Evolutionary conservation across 371 early-diverging fungal genomes (phyloP).

Genomic region (Zancudomyces culisetae): DNA sequence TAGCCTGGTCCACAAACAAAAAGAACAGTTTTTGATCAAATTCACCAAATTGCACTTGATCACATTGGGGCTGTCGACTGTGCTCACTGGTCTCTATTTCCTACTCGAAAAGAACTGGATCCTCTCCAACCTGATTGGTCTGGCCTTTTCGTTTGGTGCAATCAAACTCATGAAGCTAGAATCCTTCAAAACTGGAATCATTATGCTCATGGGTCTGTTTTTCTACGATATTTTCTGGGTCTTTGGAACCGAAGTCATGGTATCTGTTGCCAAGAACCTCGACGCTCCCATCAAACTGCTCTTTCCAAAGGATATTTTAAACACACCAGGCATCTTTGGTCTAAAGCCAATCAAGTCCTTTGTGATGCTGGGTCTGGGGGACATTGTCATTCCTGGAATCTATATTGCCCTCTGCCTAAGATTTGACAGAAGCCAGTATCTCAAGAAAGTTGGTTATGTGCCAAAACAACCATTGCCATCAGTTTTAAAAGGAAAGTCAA

Average conservation of each 20-base stretch:
- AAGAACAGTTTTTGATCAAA: slow-evolving; percentile 28
- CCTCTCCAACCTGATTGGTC: slow-evolving; percentile 70
- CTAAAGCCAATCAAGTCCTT: slow-evolving; percentile 29
- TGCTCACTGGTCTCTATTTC: slow-evolving; percentile 49
- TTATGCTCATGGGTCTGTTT: slow-evolving; percentile 78
- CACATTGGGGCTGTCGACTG: slow-evolving; percentile 32
- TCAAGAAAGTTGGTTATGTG: slow-evolving; percentile 26
- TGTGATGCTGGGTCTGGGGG: slow-evolving; percentile 94
- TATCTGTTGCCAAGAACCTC: slow-evolving; percentile 88
- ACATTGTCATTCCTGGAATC: slow-evolving; percentile 93
- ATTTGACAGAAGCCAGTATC: slow-evolving; percentile 57
- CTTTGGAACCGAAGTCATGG: slow-evolving; percentile 97
- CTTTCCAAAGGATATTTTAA: slow-evolving; percentile 61
- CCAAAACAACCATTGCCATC: slow-evolving; percentile 24
- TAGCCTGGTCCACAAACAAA: slow-evolving; percentile 41
- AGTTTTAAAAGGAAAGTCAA: slow-evolving; percentile 13
- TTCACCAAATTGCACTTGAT: slow-evolving; percentile 58
- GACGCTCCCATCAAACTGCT: slow-evolving; percentile 93
- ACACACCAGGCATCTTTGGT: too few relatives aligned
- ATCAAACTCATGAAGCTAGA: slow-evolving; percentile 76
- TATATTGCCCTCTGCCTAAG: slow-evolving; percentile 79
- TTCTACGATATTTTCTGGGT: slow-evolving; percentile 98
- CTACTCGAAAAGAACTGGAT: slow-evolving; percentile 80
- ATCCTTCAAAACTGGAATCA: slow-evolving; percentile 87
- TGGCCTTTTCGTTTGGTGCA: slow-evolving; percentile 69